Conservation (phyloP, 345 rosid genomes). For the Corchorus capsularis region DNA sequence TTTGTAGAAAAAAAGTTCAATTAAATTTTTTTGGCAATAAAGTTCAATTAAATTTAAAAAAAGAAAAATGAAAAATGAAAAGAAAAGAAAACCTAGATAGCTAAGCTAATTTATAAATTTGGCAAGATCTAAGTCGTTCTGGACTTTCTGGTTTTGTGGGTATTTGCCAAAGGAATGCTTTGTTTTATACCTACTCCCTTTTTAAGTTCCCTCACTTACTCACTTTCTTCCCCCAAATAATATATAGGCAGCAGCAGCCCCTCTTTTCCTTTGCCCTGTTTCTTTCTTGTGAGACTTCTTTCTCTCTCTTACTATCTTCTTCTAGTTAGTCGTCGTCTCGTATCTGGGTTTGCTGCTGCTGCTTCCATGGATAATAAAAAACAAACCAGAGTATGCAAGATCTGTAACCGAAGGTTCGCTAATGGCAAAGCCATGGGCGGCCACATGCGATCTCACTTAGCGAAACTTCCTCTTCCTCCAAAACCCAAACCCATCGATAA, state of each 20-base stretch:
- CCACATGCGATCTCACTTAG: conserved; percentile 65
- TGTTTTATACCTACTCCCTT: conserved; percentile 15
- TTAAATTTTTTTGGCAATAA: too few relatives aligned
- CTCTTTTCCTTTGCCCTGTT: background rate
- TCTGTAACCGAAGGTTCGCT: conserved; percentile 53
- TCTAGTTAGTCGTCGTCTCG: background rate
- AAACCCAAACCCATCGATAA: conserved; percentile 30
- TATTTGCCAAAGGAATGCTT: conserved; percentile 18
- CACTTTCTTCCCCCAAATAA: conserved; percentile 10
- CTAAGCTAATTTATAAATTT: background rate
- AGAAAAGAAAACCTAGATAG: background rate
- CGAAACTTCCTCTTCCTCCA: conserved; percentile 45
- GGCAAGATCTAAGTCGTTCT: conserved; percentile 2
- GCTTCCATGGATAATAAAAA: conserved; percentile 30
- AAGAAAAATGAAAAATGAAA: background rate
- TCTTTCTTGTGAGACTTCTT: conserved; percentile 10
- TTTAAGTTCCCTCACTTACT: conserved; percentile 18
- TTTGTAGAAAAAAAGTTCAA: too few relatives aligned
- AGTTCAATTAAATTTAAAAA: too few relatives aligned
- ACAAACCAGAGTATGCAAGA: conserved; percentile 40
- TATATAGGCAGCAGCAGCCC: background rate
- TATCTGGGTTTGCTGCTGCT: background rate
- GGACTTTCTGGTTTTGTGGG: conserved; percentile 19
- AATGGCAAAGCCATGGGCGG: conserved; percentile 78
- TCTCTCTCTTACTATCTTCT: conserved; percentile 7